A percentile compares a stretch with the other conserved stretches of the same genome.
Evolutionary conservation across 306 rosid species (phyloP).

Genomic region (Rosa lucieae): DNA sequence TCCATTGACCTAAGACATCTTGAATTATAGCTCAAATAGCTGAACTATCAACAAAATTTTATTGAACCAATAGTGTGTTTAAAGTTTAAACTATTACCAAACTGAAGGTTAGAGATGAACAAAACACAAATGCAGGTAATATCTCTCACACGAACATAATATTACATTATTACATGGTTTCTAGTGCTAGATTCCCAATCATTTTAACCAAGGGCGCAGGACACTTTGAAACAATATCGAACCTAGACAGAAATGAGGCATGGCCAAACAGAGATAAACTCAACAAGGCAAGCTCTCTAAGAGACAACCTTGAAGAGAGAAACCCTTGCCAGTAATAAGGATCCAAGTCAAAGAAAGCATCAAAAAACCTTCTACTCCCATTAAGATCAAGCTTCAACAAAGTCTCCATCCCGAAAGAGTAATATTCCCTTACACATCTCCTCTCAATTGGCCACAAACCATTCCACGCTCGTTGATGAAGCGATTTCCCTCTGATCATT

Average conservation of each 20-base stretch:
- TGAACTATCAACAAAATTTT: neutral
- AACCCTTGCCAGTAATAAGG: conserved; percentile 83
- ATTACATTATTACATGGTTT: conserved; percentile 39
- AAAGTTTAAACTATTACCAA: neutral
- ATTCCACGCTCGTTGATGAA: conserved; percentile 60
- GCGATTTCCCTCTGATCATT: conserved; percentile 71
- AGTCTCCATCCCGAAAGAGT: conserved; percentile 88
- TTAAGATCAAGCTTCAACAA: conserved; percentile 76
- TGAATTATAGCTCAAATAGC: too few relatives aligned
- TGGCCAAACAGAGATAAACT: conserved; percentile 59
- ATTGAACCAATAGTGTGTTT: neutral
- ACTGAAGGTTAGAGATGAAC: neutral
- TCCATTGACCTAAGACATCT: too few relatives aligned
- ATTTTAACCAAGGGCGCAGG: conserved; percentile 67
- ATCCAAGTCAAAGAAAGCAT: conserved; percentile 76
- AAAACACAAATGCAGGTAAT: neutral
- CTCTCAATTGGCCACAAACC: conserved; percentile 78
- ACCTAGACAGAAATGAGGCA: conserved; percentile 60
- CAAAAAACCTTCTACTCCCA: conserved; percentile 66
- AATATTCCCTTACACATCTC: conserved; percentile 55
- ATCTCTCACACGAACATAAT: neutral
- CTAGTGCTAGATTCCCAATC: conserved; percentile 67
- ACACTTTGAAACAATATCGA: conserved; percentile 74
- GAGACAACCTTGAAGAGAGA: conserved; percentile 70
- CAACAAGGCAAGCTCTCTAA: conserved; percentile 46